A percentile compares a stretch with the other conserved stretches of the same genome.
These are phyloP conservation scores for Xylariaceae sp. DNA, from an alignment of 2,329 filamentous ascomycete genomes.

Conservation along the genomic window DNA sequence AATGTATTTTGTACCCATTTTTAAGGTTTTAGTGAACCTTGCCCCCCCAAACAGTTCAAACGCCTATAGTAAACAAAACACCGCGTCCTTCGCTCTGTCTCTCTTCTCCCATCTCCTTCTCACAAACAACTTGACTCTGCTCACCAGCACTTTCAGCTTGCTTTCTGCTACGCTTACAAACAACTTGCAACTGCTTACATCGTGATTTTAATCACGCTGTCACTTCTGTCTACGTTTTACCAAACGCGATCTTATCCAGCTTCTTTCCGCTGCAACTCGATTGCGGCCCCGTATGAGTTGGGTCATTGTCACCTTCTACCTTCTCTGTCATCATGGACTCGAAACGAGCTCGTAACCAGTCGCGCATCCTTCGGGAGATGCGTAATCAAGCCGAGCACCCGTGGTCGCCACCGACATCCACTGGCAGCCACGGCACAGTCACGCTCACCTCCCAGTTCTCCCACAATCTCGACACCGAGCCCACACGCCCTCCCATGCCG, in stretches of 20 bases:
- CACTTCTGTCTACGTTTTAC: background rate
- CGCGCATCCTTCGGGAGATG: conserved; percentile 35
- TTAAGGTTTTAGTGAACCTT: background rate
- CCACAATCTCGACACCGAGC: conserved; percentile 49
- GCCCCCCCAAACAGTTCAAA: background rate
- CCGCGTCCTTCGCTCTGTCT: conserved; percentile 5
- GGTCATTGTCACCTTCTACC: conserved; percentile 12
- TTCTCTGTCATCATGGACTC: conserved; percentile 23
- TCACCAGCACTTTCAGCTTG: conserved; percentile 5
- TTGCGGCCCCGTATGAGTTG: conserved; percentile 13
- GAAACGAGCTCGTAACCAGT: conserved; percentile 28
- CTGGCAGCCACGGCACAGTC: conserved; percentile 52
- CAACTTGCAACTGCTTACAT: conserved; percentile 11
- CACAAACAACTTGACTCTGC: conserved; percentile 4
- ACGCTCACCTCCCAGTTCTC: conserved; percentile 52
- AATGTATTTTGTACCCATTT: background rate
- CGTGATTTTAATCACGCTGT: conserved; percentile 2
- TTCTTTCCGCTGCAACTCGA: conserved; percentile 1
- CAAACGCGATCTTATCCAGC: background rate
- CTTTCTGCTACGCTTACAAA: conserved; percentile 11
- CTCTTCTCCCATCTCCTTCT: conserved; percentile 5
- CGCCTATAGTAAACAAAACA: conserved; percentile 12
- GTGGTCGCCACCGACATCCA: conserved; percentile 54
- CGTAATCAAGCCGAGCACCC: conserved; percentile 43
- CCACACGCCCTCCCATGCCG: conserved; percentile 37